Percentiles rank a stretch among this genome's conserved stretches.
These are phyloP conservation scores for Isoetes taiwanensis DNA, from an alignment of 75 land plant species.

Conservation along the genomic window DNA sequence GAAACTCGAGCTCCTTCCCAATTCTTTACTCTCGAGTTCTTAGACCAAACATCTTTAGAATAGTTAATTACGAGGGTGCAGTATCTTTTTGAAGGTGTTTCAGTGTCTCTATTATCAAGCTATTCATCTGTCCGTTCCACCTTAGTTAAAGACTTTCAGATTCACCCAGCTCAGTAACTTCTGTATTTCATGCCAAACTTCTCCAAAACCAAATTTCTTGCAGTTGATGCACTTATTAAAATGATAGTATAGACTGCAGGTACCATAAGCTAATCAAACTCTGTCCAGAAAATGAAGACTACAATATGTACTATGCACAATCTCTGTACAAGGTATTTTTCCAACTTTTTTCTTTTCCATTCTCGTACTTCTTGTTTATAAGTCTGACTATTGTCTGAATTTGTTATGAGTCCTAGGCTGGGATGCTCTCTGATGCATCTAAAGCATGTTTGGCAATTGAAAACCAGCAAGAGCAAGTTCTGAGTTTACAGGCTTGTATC, in stretches of 20 bases:
- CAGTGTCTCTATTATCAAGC: no score
- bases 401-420: conserved; percentile 15
- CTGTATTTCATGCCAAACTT: no score
- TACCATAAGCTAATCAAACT: conserved; percentile 22
- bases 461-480: conserved; percentile 8
- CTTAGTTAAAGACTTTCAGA: no score
- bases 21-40: no score
- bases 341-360: not conserved
- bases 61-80: no score
- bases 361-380: not conserved
- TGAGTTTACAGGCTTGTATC: conserved; percentile 21
- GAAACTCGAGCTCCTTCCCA: no score
- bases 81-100: no score
- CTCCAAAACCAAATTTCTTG: no score
- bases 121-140: no score
- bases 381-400: not conserved
- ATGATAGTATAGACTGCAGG: conserved; percentile 6
- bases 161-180: no score
- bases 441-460: conserved; percentile 13
- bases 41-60: no score
- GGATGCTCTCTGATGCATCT: conserved; percentile 19
- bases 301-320: conserved; percentile 22
- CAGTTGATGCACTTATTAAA: not conserved
- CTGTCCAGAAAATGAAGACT: conserved; percentile 16
- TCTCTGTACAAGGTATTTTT: conserved; percentile 21